These are phyloP conservation scores for Halophytophthora batemanensis DNA, from an alignment of 352 stramenopile genomes.

Conservation along the genomic window DNA sequence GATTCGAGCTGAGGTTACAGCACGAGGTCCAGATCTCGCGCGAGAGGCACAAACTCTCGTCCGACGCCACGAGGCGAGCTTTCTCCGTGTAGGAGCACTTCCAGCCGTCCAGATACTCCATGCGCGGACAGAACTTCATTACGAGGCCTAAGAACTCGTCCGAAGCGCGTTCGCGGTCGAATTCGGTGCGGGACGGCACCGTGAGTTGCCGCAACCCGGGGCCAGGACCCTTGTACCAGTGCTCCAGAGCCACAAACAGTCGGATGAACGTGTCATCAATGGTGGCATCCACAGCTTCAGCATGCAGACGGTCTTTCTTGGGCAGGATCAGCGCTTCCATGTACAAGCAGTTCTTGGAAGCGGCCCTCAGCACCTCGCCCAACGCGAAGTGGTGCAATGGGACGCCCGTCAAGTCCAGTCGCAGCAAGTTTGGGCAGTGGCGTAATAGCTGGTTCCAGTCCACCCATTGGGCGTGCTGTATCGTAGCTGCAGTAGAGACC, in stretches of 20 bases:
- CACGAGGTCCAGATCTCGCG: conserved; percentile 42
- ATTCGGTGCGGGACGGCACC: conserved; percentile 28
- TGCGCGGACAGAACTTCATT: conserved; percentile 31
- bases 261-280: conserved; percentile 39
- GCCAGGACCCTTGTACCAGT: conserved; percentile 23
- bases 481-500: not conserved
- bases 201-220: conserved; percentile 33
- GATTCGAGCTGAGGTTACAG: conserved; percentile 28
- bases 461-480: conserved; percentile 30
- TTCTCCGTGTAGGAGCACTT: conserved; percentile 50
- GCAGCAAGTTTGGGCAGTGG: conserved; percentile 30
- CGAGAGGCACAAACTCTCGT: conserved; percentile 35
- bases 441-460: conserved; percentile 39
- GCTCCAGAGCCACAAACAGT: conserved; percentile 28
- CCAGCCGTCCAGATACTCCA: conserved; percentile 70
- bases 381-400: conserved; percentile 43
- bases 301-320: conserved; percentile 21
- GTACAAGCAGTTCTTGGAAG: conserved; percentile 25
- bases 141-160: conserved; percentile 33
- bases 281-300: conserved; percentile 33
- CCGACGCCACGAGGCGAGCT: conserved; percentile 27
- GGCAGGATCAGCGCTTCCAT: conserved; percentile 41
- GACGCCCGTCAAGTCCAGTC: conserved; percentile 39
- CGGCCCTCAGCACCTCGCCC: conserved; percentile 31
- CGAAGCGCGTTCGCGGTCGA: conserved; percentile 31